These are phyloP conservation scores for Starmerella potacharoeniae DNA, from an alignment of 805 yeast genomes.

Conservation along the genomic window DNA sequence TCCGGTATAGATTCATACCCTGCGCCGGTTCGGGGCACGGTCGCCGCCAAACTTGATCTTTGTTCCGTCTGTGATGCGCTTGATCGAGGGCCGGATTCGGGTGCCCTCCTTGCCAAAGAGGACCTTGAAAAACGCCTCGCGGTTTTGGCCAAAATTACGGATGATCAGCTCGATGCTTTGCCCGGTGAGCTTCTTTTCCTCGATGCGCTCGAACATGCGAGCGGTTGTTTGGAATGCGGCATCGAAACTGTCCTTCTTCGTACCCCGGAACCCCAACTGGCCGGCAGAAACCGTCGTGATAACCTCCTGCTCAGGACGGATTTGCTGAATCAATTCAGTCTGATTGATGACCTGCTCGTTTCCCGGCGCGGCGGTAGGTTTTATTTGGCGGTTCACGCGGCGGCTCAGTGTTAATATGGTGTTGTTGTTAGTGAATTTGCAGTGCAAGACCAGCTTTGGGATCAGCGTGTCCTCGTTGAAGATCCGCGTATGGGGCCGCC, in stretches of 20 bases:
- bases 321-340: constrained; percentile 49
- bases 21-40: constrained; percentile 66
- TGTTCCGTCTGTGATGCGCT: constrained; percentile 67
- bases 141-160: constrained; percentile 78
- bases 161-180: constrained; percentile 65
- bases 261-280: constrained; percentile 74
- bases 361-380: constrained; percentile 14
- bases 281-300: constrained; percentile 67
- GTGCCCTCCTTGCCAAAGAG: constrained; percentile 82
- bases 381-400: constrained; percentile 35
- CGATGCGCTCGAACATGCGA: constrained; percentile 58
- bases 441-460: constrained; percentile 52
- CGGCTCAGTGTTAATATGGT: constrained; percentile 60
- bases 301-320: constrained; percentile 69
- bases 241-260: constrained; percentile 86
- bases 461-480: constrained; percentile 2
- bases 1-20: constrained; percentile 22
- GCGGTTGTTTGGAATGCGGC: constrained; percentile 80
- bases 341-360: constrained; percentile 54
- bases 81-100: constrained; percentile 50
- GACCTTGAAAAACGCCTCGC: constrained; percentile 76
- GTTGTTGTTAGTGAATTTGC: constrained; percentile 70
- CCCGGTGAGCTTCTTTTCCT: constrained; percentile 45
- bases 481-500: background rate
- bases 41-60: constrained; percentile 86